These are phyloP conservation scores for Acaromyces ingoldii DNA, from an alignment of 1,284 basidiomycete species.

Conservation along the genomic window DNA sequence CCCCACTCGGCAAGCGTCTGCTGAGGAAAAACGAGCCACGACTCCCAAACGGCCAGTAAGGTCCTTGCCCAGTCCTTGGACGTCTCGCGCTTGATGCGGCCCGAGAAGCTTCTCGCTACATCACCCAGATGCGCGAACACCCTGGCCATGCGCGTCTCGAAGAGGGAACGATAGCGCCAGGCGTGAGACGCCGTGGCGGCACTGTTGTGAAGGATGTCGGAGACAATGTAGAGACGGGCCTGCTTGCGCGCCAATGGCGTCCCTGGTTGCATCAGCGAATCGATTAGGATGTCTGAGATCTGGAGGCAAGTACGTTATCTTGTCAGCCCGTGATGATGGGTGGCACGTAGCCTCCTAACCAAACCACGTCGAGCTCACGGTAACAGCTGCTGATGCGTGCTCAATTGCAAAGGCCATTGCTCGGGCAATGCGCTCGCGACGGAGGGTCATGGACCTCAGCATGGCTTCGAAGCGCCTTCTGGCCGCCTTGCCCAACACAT, in stretches of 20 bases:
- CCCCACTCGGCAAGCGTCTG: conserved; percentile 52
- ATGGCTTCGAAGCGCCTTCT: conserved; percentile 79
- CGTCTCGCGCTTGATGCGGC: conserved; percentile 35
- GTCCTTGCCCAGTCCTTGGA: conserved; percentile 73
- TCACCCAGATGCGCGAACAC: conserved; percentile 40
- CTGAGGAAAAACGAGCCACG: conserved; percentile 68
- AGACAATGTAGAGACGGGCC: conserved; percentile 86
- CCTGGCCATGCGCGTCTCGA: conserved; percentile 22
- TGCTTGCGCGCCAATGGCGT: conserved; percentile 94
- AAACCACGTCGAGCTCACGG: conserved; percentile 57
- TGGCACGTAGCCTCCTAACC: neutral
- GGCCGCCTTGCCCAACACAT: conserved; percentile 68
- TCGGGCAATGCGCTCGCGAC: conserved; percentile 81
- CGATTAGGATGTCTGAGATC: conserved; percentile 24
- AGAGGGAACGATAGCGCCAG: conserved; percentile 27
- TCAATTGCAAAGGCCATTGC: conserved; percentile 94
- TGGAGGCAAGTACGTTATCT: neutral
- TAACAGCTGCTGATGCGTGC: conserved; percentile 85
- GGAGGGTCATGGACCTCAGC: conserved; percentile 77
- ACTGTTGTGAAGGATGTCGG: conserved; percentile 95
- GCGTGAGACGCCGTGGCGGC: conserved; percentile 76
- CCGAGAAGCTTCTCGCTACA: conserved; percentile 22
- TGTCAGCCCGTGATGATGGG: neutral
- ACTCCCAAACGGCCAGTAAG: conserved; percentile 88
- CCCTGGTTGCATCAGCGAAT: conserved; percentile 59